Conservation (phyloP, 2,329 filamentous ascomycete species). For the Trichophyton simii region DNA sequence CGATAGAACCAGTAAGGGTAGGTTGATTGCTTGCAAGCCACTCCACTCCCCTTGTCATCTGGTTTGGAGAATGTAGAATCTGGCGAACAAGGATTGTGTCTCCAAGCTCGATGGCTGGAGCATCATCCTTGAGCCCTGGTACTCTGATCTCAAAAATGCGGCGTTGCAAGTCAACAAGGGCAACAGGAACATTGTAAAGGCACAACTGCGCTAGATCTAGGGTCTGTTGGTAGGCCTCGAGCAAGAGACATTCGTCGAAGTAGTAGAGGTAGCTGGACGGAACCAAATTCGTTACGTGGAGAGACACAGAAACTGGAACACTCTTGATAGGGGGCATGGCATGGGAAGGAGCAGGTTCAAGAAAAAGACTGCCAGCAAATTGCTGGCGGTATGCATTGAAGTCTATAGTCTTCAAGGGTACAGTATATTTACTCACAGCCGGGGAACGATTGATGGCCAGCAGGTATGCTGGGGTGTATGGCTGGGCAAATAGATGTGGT, state of each 20-base stretch:
- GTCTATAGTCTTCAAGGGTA: slow-evolving; percentile 14
- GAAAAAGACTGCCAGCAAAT: slow-evolving; percentile 15
- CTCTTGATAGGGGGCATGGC: slow-evolving; percentile 10
- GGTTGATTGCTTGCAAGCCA: slow-evolving; percentile 14
- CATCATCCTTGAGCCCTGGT: slow-evolving; percentile 18
- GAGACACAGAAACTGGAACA: slow-evolving; percentile 8
- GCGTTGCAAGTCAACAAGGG: slow-evolving; percentile 6
- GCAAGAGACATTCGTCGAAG: slow-evolving; percentile 17
- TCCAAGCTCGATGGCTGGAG: slow-evolving; percentile 17
- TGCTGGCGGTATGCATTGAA: slow-evolving; percentile 14
- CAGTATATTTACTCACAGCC: slow-evolving; percentile 12
- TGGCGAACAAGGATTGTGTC: slow-evolving; percentile 18
- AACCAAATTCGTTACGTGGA: slow-evolving; percentile 8
- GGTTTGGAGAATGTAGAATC: slow-evolving; percentile 14
- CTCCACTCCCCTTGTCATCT: slow-evolving; percentile 11
- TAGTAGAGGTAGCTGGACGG: slow-evolving; percentile 14
- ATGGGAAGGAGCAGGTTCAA: slow-evolving; percentile 10
- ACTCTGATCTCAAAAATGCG: slow-evolving; percentile 16
- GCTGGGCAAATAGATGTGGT: slow-evolving; percentile 17
- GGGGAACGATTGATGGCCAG: slow-evolving; percentile 19
- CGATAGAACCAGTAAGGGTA: slow-evolving; percentile 12
- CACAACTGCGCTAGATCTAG: slow-evolving; percentile 12
- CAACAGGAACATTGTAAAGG: slow-evolving; percentile 15
- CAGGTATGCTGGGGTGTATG: slow-evolving; percentile 17
- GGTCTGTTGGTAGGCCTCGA: slow-evolving; percentile 16